Base-by-base conservation (phyloP, 495 filamentous ascomycete species). In the Apiosordaria backusii region DNA sequence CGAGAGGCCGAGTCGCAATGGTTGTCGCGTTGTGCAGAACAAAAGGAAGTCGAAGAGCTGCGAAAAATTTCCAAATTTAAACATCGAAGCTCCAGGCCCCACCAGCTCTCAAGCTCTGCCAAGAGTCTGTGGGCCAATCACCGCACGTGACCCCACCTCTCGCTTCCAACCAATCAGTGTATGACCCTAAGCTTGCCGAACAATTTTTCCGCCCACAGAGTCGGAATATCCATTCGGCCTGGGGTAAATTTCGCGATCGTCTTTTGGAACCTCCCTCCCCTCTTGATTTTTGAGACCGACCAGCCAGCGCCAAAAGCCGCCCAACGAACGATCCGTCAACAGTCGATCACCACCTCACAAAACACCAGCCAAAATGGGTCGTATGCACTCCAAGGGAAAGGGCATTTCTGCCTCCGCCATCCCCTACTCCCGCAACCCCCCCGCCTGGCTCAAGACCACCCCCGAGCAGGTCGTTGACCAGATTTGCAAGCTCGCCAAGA, bases 321-420 rank as follows among this genome's bases (percentile, higher is more conserved):
- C 64, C 65, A 54, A 70, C 74, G 62, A 65, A 40, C 67, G 52
- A 67, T 68, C 62, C 68, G 66, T 73, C 72, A 70, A 73, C 77
- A 72, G 68, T 70, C 62, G 71, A 75, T 69, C 69, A 68, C 65
- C 71, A 74, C 69, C 71, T 65, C 64, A 71, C 45, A 60, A 26
- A 60, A 77, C 76, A 76, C 68, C 73, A 78, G 74, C 74, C 82
- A 90, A 77, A 77, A 97, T 97, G 94, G 94, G 93, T 89, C 89
- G 95, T 83, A 89, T 99, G 87, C 96, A 99, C 91, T 90, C 86
- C 86, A 97, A 97, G 76, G 95, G 96, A 84, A 99, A 99, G 89
- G 96, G 96, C 80, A 98, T 98, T 80, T 90, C 92, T 63, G 82
- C 90, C 82, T 96, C 91, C 65, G 92, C 96, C 72, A 85, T 97